phyloP scores from a whole-genome alignment of 495 filamentous ascomycete genomes.

The Chaetomium tenue region DNA sequence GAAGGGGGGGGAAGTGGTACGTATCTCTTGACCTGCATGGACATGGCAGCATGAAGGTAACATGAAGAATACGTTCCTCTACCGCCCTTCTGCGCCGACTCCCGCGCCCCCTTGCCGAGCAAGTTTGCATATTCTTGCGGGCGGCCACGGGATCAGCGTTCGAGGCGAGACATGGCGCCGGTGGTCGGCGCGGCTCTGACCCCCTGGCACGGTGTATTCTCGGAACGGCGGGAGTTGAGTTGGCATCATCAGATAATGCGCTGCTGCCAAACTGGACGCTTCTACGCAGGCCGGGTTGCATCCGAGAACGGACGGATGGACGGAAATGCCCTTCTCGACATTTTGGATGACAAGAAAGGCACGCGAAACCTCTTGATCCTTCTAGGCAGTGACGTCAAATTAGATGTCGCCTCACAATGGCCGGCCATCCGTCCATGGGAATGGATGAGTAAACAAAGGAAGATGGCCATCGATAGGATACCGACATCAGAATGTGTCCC shows the following conservation, averaged over 20 bases:
- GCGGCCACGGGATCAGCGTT: background rate
- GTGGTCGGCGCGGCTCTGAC: constrained; percentile 11
- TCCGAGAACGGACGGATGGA: background rate
- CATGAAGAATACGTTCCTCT: constrained; percentile 14
- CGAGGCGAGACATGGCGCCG: background rate
- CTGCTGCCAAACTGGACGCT: background rate
- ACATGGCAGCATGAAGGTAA: constrained; percentile 2
- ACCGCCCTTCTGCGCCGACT: constrained; percentile 24
- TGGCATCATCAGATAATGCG: background rate
- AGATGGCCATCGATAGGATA: background rate
- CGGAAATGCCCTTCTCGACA: background rate
- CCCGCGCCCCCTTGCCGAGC: constrained; percentile 14
- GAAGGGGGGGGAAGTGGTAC: background rate
- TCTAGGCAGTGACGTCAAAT: constrained; percentile 19
- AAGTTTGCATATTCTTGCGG: constrained; percentile 9
- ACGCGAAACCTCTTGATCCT: constrained; percentile 3
- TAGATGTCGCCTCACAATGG: background rate
- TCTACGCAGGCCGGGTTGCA: background rate
- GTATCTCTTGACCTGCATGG: constrained; percentile 17
- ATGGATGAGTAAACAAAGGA: constrained; percentile 18
- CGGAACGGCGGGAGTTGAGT: constrained; percentile 10
- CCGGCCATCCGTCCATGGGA: background rate
- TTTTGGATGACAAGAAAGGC: background rate
- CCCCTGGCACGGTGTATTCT: constrained; percentile 21
- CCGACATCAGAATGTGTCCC: constrained; percentile 3